A percentile compares a stretch with the other conserved stretches of the same genome.
phyloP scores from a whole-genome alignment of 2,329 filamentous ascomycete genomes.

The Cytospora piceae region DNA sequence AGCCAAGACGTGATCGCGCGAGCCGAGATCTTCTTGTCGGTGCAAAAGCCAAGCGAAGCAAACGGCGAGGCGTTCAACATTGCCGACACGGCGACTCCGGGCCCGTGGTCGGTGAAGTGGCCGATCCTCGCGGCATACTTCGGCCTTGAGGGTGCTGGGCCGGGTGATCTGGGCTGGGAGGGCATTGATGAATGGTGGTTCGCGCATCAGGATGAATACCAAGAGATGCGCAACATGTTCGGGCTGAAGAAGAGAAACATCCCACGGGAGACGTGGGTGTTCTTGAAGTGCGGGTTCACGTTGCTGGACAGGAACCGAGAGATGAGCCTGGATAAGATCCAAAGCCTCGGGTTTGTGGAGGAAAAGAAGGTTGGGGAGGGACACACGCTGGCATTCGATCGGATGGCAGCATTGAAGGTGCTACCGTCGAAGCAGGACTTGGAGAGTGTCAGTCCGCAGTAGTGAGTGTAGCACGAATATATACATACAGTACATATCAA shows the following conservation, averaged over 20 bases:
- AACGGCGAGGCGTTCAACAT: background rate
- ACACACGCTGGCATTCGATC: background rate
- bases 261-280: background rate
- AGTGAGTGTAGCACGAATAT: too few relatives aligned
- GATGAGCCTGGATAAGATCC: background rate
- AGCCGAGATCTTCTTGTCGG: slow-evolving; percentile 6
- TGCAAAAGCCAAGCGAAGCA: background rate
- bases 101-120: background rate
- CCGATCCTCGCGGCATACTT: background rate
- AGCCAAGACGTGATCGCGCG: slow-evolving; percentile 3
- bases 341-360: background rate
- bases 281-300: background rate
- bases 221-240: background rate
- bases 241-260: background rate
- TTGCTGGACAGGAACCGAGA: background rate
- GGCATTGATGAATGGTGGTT: background rate
- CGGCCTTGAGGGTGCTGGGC: background rate
- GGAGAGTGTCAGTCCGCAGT: background rate
- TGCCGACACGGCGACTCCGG: background rate
- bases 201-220: background rate
- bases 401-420: background rate
- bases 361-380: background rate
- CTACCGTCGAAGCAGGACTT: background rate
- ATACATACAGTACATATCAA: too few relatives aligned
- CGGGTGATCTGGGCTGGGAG: background rate